Evolutionary conservation across 1,284 basidiomycete species (phyloP).

Genomic region (Leccinum fuscescens): DNA sequence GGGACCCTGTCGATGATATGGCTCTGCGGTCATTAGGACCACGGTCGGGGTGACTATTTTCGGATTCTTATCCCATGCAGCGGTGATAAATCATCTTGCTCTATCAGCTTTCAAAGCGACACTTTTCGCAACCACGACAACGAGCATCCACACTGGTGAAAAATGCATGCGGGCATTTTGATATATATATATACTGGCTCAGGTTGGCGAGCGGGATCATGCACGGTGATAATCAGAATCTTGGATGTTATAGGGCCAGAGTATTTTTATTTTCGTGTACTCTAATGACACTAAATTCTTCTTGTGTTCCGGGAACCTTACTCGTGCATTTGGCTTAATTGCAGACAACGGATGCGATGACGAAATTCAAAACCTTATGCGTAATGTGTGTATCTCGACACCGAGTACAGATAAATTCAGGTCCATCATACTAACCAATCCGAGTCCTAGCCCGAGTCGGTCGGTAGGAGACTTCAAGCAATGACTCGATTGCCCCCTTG

Average conservation of each 20-base stretch:
- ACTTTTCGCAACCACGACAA: constrained; percentile 10
- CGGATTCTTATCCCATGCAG: constrained; percentile 14
- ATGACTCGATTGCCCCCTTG: background rate
- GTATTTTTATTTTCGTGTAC: constrained; percentile 15
- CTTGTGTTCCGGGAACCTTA: constrained; percentile 13
- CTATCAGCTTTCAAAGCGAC: constrained; percentile 18
- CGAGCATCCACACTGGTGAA: constrained; percentile 8
- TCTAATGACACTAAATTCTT: constrained; percentile 13
- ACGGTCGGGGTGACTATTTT: constrained; percentile 38
- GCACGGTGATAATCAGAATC: background rate
- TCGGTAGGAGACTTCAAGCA: background rate
- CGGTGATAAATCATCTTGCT: constrained; percentile 27
- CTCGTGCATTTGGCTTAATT: constrained; percentile 31
- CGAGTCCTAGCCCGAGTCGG: background rate
- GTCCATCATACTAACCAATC: constrained; percentile 10
- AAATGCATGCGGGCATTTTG: background rate
- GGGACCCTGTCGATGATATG: constrained; percentile 63
- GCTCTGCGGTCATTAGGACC: constrained; percentile 50
- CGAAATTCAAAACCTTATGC: constrained; percentile 18
- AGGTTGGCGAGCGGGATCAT: background rate
- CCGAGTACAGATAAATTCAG: constrained; percentile 31
- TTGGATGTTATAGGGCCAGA: background rate
- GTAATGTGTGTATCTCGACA: constrained; percentile 17
- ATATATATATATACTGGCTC: background rate
- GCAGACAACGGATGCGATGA: constrained; percentile 11